These are phyloP conservation scores for Coemansia umbellata DNA, from an alignment of 192 early-diverging fungal species.

Conservation along the genomic window DNA sequence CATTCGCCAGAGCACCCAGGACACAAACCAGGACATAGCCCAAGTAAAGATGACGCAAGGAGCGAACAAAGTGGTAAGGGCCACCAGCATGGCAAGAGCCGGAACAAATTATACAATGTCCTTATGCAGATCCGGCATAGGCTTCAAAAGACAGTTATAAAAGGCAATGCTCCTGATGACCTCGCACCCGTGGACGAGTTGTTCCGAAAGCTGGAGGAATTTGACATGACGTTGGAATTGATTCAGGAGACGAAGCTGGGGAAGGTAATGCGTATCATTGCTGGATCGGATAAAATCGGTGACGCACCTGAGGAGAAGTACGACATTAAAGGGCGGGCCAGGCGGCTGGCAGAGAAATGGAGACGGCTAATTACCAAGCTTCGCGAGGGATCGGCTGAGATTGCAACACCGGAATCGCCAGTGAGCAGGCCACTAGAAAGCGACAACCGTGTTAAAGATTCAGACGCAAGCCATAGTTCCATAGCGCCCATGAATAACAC, in stretches of 20 bases:
- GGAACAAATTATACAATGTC: slow-evolving; percentile 32
- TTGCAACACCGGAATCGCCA: slow-evolving; percentile 29
- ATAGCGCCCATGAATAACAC: no score
- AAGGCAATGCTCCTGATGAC: slow-evolving; percentile 34
- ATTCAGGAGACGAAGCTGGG: slow-evolving; percentile 51
- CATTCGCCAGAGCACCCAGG: slow-evolving; percentile 21
- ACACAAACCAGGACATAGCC: slow-evolving; percentile 4
- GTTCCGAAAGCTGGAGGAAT: slow-evolving; percentile 45
- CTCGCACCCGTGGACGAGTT: slow-evolving; percentile 35
- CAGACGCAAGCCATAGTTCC: neutral
- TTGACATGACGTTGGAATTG: slow-evolving; percentile 47
- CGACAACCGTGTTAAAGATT: neutral
- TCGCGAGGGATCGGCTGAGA: slow-evolving; percentile 31
- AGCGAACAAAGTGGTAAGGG: slow-evolving; percentile 16
- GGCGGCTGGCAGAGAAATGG: slow-evolving; percentile 45
- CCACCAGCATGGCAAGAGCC: slow-evolving; percentile 28
- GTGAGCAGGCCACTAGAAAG: slow-evolving; percentile 11
- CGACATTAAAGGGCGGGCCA: slow-evolving; percentile 47
- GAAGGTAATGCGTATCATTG: slow-evolving; percentile 51
- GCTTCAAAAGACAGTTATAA: slow-evolving; percentile 50
- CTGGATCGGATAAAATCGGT: slow-evolving; percentile 24
- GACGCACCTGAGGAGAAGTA: slow-evolving; percentile 34
- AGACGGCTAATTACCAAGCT: slow-evolving; percentile 33
- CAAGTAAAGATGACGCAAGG: slow-evolving; percentile 24
- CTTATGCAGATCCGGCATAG: slow-evolving; percentile 50